Percentiles rank a stretch among this genome's conserved stretches.
These are phyloP conservation scores for Fusarium pilosicola DNA, from an alignment of 2,329 filamentous ascomycete genomes.

Conservation along the genomic window DNA sequence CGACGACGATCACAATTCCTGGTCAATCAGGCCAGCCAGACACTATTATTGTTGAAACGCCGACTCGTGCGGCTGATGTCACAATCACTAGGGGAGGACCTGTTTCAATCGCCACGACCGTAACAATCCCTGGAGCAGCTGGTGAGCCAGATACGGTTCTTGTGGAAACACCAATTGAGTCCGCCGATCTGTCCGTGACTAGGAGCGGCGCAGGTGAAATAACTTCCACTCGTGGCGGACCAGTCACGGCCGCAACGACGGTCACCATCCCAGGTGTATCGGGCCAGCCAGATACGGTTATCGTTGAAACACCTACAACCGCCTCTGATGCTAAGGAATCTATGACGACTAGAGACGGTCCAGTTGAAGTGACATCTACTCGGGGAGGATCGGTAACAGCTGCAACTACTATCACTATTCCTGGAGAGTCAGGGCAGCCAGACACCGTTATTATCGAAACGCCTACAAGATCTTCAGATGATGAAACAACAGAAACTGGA, in stretches of 20 bases:
- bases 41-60: background rate
- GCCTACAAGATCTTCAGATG: background rate
- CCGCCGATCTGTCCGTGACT: background rate
- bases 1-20: background rate
- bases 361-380: background rate
- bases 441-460: background rate
- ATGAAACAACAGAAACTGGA: background rate
- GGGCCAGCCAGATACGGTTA: background rate
- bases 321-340: background rate
- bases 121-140: background rate
- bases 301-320: background rate
- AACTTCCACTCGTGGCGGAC: background rate
- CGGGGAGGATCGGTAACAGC: background rate
- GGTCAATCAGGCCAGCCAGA: background rate
- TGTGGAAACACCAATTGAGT: background rate
- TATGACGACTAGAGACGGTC: background rate
- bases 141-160: background rate
- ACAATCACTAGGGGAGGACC: slow-evolving; percentile 5
- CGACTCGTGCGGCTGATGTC: background rate
- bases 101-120: background rate
- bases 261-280: background rate
- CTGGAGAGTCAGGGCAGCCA: background rate
- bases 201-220: rapidly evolving
- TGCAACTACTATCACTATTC: background rate
- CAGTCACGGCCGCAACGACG: background rate